phyloP scores from a whole-genome alignment of 2,329 filamentous ascomycete species.

The Penicillium aurantiogriseum region DNA sequence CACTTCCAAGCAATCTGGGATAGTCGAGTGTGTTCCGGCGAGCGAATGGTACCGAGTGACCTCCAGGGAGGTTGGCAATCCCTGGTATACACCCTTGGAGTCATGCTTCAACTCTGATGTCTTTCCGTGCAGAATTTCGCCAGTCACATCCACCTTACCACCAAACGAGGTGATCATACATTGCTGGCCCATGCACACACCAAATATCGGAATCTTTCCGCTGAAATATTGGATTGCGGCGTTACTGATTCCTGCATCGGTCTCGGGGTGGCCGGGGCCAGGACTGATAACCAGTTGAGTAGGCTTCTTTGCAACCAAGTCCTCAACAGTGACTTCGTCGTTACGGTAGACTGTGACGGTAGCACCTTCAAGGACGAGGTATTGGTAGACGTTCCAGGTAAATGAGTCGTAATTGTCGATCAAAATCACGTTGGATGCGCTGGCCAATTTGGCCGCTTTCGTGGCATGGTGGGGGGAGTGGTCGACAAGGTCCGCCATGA shows the following conservation, averaged over 20 bases:
- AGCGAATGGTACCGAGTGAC: slow-evolving; percentile 97
- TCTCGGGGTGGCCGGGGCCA: slow-evolving; percentile 86
- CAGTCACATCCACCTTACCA: slow-evolving; percentile 85
- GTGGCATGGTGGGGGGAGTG: slow-evolving; percentile 80
- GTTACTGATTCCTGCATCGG: slow-evolving; percentile 89
- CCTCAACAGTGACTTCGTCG: slow-evolving; percentile 82
- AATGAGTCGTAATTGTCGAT: slow-evolving; percentile 99
- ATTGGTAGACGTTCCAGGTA: slow-evolving; percentile 99
- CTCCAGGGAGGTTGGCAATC: slow-evolving; percentile 74
- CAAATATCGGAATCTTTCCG: slow-evolving; percentile 90
- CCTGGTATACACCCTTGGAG: slow-evolving; percentile 82
- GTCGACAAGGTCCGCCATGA: slow-evolving; percentile 59
- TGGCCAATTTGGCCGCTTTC: slow-evolving; percentile 68
- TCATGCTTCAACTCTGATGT: slow-evolving; percentile 90
- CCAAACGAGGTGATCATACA: slow-evolving; percentile 95
- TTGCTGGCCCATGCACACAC: slow-evolving; percentile 99
- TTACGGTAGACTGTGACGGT: slow-evolving; percentile 87
- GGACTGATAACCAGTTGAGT: slow-evolving; percentile 95
- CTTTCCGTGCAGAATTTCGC: slow-evolving; percentile 96
- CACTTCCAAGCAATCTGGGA: slow-evolving; percentile 82
- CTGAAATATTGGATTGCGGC: slow-evolving; percentile 87
- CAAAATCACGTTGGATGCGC: slow-evolving; percentile 84
- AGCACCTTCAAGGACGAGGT: slow-evolving; percentile 92
- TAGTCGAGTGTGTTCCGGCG: slow-evolving; percentile 81
- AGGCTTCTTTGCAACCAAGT: slow-evolving; percentile 77